Evolutionary conservation across 1,139 yeast genomes (phyloP).

Genomic region (Martiniozyma asiatica): DNA sequence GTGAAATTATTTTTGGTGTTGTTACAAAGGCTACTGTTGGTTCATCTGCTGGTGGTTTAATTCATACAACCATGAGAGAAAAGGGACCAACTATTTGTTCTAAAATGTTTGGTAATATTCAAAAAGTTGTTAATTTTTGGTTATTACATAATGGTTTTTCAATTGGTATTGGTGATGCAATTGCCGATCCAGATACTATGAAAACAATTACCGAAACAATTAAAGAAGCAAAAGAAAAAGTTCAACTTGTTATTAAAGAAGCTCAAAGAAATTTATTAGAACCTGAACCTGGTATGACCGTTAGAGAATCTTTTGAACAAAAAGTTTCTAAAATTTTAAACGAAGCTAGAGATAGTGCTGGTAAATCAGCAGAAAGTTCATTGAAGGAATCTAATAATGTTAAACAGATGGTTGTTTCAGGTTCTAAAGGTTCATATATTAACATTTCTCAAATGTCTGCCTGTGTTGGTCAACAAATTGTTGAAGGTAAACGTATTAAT

Average conservation of each 20-base stretch:
- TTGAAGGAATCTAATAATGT: slow-evolving; percentile 90
- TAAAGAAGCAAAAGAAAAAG: slow-evolving; percentile 84
- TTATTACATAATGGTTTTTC: slow-evolving; percentile 92
- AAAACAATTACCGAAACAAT: slow-evolving; percentile 84
- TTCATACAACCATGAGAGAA: slow-evolving; percentile 95
- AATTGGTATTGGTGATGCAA: slow-evolving; percentile 98
- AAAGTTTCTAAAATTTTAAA: slow-evolving; percentile 90
- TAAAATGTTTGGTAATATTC: slow-evolving; percentile 81
- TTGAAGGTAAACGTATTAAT: slow-evolving; percentile 98
- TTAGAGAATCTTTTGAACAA: slow-evolving; percentile 96
- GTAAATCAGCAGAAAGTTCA: slow-evolving; percentile 95
- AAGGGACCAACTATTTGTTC: slow-evolving; percentile 91
- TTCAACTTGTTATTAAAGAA: slow-evolving; percentile 81
- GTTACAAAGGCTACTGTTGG: slow-evolving; percentile 98
- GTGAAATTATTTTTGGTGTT: slow-evolving; percentile 92
- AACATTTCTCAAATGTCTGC: slow-evolving; percentile 99
- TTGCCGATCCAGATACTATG: slow-evolving; percentile 97
- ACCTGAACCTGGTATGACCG: slow-evolving; percentile 99
- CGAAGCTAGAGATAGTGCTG: slow-evolving; percentile 98
- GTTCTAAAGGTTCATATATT: slow-evolving; percentile 98
- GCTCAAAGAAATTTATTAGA: slow-evolving; percentile 83
- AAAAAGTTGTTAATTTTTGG: slow-evolving; percentile 95
- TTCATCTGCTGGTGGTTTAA: slow-evolving; percentile 95
- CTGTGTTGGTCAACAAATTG: slow-evolving; percentile 99
- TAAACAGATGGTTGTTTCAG: slow-evolving; percentile 98